Evolutionary conservation across 208 protist genomes (phyloP), one percentile per base, ranked within the genome.

Genomic region (Wallacemonas sp.): DNA sequence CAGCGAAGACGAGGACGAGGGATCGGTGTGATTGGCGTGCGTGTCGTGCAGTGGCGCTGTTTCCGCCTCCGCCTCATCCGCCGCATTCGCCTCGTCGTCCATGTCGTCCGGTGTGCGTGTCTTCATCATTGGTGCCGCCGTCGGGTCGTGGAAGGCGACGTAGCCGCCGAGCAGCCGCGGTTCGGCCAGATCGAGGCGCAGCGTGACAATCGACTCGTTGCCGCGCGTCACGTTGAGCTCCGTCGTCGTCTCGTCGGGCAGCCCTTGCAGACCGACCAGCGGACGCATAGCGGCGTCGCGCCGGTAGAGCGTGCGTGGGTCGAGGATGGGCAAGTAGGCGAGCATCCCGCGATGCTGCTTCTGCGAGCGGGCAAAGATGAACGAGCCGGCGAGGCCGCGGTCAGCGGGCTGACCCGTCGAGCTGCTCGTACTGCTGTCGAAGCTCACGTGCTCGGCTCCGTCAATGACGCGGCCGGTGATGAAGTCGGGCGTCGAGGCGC

Each of bases 221-320:
- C 57, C 71, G 39, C 76, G 73, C 20, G 76, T 91, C 12, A 94
- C 78, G 55, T 84, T 81, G 23, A 89, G 57, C 74, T 94, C 89
- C n/a, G 78, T 72, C 22, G 72, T 72, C 29, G 90, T 83, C n/a
- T 83, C 78, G 65, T 94, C 89, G 23, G 74, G 57, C 23, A 82
- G 67, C 8, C 81, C 81, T 22, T 79, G 81, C 31, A 81, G 69
- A 41, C 83, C 82, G 12, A 91, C 50, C 81, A 94, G 83, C 4
- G 88, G 88, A 16, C 88, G 82, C 85, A 94, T 86, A 14, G 67
- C 70, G 26, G 36, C 54, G 61, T 68, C 76, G n/a, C 39, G 55
- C 1, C 85, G 77, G 2, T 70, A 67, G 46, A 94, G 66, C 28
- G 78, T 80, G 10, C 44, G 25, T 0, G 64, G 46, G 42, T 90